Base-by-base conservation (phyloP, 345 rosid genomes). In the Acer negundo region DNA sequence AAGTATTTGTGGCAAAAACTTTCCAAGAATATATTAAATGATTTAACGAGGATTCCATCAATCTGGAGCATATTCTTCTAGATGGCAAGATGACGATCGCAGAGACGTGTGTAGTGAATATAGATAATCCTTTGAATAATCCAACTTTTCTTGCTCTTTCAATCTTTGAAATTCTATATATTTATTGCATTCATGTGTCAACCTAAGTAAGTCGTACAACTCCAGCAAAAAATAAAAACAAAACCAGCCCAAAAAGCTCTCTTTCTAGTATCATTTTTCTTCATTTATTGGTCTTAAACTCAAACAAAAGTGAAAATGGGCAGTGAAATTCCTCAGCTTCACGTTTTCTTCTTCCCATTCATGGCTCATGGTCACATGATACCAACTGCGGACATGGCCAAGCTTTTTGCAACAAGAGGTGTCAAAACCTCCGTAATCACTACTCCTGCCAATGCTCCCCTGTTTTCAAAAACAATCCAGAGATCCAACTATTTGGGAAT, bases 371-470 rank as follows among this genome's bases (percentile, higher is more conserved):
- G 81, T 62, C 87, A 84, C 76, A 24, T 75, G 82, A 82, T 85
- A 42, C 87, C 90, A 17, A 77, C 69, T 28, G 23, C 73, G 1
- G 90, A 80, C 80, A 77, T 84, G 82, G 89, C 89, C 74, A 72
- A 28, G 69, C 79, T 87, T 20, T 81, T 87, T 11, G 80, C 82
- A 19, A 2, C 26, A 10, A 53, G 68, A 73, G 89, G 89, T 20
- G 81, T 69, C 6, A 75, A 74, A 70, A 20, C 83, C 44, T 80
- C 91, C 58, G 78, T 85, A 7, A 47, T 87, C 75, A 72, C 85
- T 31, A 85, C 91, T 62, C 78, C 83, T 6, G 40, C 31, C 53
- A 66, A 79, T 38, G 83, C 72, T 26, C 76, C 83, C 17, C 26
- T 51, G 55, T 53, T 84, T 61, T 70, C 61, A 6, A 72, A 71